A percentile compares a stretch with the other conserved stretches of the same genome.
These are phyloP conservation scores for Hypoxylon sp. DNA, from an alignment of 2,329 filamentous ascomycete genomes.

Conservation along the genomic window DNA sequence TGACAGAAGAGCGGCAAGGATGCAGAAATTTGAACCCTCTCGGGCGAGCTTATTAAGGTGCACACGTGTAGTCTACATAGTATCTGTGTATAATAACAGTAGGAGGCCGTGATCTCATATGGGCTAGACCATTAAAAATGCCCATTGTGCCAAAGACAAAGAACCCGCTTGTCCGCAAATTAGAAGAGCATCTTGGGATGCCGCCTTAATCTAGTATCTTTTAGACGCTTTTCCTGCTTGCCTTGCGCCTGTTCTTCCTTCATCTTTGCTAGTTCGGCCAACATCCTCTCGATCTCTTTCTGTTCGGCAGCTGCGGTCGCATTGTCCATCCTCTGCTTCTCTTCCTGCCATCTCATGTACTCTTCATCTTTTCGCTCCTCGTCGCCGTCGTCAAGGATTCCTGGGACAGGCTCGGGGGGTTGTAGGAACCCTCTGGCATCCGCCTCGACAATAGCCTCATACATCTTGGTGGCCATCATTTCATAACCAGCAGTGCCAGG, in stretches of 20 bases:
- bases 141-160: constrained; percentile 36
- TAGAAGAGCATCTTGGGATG: constrained; percentile 40
- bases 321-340: constrained; percentile 49
- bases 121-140: constrained; percentile 28
- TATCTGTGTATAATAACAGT: constrained; percentile 38
- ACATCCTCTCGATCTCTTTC: constrained; percentile 49
- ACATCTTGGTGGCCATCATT: constrained; percentile 54
- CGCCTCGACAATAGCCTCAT: constrained; percentile 52
- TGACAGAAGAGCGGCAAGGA: constrained; percentile 13
- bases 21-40: constrained; percentile 16
- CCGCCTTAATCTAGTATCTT: constrained; percentile 34
- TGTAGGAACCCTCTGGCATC: constrained; percentile 52
- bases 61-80: constrained; percentile 41
- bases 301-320: constrained; percentile 45
- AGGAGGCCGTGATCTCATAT: constrained; percentile 42
- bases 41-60: constrained; percentile 30
- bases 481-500: constrained; percentile 52
- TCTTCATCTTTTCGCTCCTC: constrained; percentile 50
- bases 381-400: constrained; percentile 52
- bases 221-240: constrained; percentile 36
- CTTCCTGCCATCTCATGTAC: constrained; percentile 44
- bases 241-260: constrained; percentile 35
- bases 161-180: constrained; percentile 36
- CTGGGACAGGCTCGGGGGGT: constrained; percentile 48
- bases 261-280: constrained; percentile 47